A percentile compares a stretch with the other conserved stretches of the same genome.
These are phyloP conservation scores for Phytophthora aleatoria DNA, from an alignment of 352 stramenopile species.

Conservation along the genomic window DNA sequence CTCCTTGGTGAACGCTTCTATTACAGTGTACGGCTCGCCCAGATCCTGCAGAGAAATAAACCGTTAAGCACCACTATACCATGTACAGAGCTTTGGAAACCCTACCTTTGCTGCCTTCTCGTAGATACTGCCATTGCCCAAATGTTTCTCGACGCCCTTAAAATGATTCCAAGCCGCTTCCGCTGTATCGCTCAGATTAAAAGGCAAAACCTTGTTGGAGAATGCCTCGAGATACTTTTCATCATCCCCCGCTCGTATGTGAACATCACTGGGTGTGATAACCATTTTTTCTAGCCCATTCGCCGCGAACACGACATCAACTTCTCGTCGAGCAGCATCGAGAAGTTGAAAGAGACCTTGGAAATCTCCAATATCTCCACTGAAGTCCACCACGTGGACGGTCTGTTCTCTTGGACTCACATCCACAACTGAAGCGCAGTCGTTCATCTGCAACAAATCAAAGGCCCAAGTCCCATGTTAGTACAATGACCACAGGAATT, in stretches of 20 bases:
- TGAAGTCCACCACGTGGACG: conserved; percentile 3
- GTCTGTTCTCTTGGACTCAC: too few relatives aligned
- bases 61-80: too few relatives aligned
- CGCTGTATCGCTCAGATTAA: conserved; percentile 7
- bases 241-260: conserved; percentile 14
- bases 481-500: too few relatives aligned
- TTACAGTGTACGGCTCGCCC: conserved; percentile 51
- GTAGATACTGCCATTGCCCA: conserved; percentile 30
- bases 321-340: neutral
- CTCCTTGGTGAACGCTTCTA: conserved; percentile 64
- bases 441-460: too few relatives aligned
- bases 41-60: conserved; percentile 12
- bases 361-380: conserved; percentile 20
- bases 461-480: too few relatives aligned
- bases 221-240: conserved; percentile 31
- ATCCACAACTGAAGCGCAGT: too few relatives aligned
- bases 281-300: conserved; percentile 29
- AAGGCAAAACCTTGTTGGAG: conserved; percentile 33
- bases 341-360: neutral
- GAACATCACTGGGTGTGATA: conserved; percentile 20
- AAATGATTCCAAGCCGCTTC: conserved; percentile 34
- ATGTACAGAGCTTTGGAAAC: too few relatives aligned
- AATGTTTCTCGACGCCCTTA: conserved; percentile 35
- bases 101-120: conserved; percentile 28
- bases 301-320: conserved; percentile 30